phyloP scores from a whole-genome alignment of 2,329 filamentous ascomycete genomes.

The Neopestalotiopsis sp. region DNA sequence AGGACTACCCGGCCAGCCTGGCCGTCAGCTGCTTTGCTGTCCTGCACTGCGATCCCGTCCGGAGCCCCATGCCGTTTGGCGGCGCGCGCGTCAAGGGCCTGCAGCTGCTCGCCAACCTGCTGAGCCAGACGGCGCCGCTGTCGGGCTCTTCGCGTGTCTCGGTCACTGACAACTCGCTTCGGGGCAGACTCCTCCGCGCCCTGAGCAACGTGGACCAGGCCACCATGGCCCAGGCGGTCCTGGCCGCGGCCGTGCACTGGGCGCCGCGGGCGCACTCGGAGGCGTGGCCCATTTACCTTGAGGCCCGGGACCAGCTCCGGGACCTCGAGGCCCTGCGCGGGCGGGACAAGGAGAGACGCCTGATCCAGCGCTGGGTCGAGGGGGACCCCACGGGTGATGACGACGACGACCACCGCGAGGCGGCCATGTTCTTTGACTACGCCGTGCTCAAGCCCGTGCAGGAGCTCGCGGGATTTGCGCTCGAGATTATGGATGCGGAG shows the following conservation, averaged over 20 bases:
- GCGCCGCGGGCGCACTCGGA: slow-evolving; percentile 46
- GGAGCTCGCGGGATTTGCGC: slow-evolving; percentile 50
- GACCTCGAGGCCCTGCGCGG: slow-evolving; percentile 54
- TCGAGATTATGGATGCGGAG: slow-evolving; percentile 47
- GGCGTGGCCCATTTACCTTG: slow-evolving; percentile 49
- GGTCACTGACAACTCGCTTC: slow-evolving; percentile 21
- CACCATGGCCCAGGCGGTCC: slow-evolving; percentile 57
- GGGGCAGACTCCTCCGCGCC: slow-evolving; percentile 27
- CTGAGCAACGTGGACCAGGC: slow-evolving; percentile 55
- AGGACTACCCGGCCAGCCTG: slow-evolving; percentile 49
- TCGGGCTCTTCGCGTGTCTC: slow-evolving; percentile 26
- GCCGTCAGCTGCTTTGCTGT: slow-evolving; percentile 53
- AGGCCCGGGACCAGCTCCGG: slow-evolving; percentile 51
- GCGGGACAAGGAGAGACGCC: slow-evolving; percentile 46
- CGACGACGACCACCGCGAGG: slow-evolving; percentile 32
- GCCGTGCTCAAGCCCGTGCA: slow-evolving; percentile 54
- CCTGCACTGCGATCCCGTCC: slow-evolving; percentile 54
- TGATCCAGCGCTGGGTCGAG: slow-evolving; percentile 50
- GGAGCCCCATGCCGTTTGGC: slow-evolving; percentile 54
- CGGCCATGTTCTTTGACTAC: slow-evolving; percentile 52
- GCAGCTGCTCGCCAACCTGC: slow-evolving; percentile 55
- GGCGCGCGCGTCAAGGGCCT: slow-evolving; percentile 55
- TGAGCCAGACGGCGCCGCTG: slow-evolving; percentile 52
- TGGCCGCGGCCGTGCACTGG: slow-evolving; percentile 52
- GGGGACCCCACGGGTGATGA: slow-evolving; percentile 38